Base-by-base conservation (phyloP, 1,284 basidiomycete genomes). In the Rhodotorula sp. region DNA sequence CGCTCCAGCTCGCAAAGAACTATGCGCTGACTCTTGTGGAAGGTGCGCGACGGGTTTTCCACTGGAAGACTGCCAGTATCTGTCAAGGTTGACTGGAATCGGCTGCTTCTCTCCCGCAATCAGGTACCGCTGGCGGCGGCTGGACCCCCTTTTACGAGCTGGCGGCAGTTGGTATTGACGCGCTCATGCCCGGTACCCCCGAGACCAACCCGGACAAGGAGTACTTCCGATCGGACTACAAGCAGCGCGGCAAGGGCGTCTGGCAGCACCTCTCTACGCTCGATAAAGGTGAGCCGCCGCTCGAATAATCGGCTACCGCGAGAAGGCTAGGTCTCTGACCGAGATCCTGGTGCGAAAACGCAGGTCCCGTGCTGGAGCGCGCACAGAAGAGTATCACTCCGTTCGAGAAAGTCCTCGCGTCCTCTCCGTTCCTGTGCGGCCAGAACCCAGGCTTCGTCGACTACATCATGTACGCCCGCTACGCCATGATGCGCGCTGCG, bases 401-500 rank as follows among this genome's bases (percentile, higher is more conserved):
- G 5, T 51, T 72, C 64, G 58, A 66, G 8, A 45, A 48, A 4
- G 51, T 68, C 17, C 59, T 72, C 44, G 26, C 58, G 6, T n/a
- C 48, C 10, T 49, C 64, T 2, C n/a, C 58, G 2, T 72, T 55
- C 60, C 58, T 72, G 14, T 8, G 64, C 7, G 67, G 67, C 17
- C 20, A 59, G 18, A 33, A 62, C 12, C 67, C 70, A 5, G 67
- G 70, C 3, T 72, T 66, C 37, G 70, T 66, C 30, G 70, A 72
- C 55, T 72, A 66, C 44, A 20, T 72, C 42, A 57, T 54, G 1
- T 72, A 68, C 33, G 64, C 67, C 4, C 46, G 69, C 6, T 72
- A 72, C 48, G 60, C 63, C 49, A 68, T 72, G 70, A 72, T 72
- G 70, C 60, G 60, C n/a, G 29, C 61, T 8, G 56, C 60, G 20